Base-by-base conservation (phyloP, 1,284 basidiomycete genomes). In the Irpex sp. region DNA sequence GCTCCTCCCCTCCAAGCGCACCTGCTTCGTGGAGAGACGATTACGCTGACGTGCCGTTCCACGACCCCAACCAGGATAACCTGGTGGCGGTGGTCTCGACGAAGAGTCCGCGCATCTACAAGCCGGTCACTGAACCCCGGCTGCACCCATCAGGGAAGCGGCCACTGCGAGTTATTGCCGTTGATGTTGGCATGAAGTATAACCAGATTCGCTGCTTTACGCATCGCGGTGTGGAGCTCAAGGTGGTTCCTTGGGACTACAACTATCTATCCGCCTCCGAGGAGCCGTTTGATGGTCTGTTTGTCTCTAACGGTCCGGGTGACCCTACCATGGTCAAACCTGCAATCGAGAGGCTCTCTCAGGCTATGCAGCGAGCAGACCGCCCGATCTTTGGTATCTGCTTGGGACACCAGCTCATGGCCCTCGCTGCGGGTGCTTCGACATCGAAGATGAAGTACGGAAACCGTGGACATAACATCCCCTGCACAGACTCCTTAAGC, bases 401-500 rank as follows among this genome's bases (percentile, higher is more conserved):
- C 81, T 86, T 99, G 48, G 97, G 97, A 56, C 97, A 99, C 76
- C 97, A 99, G 78, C 83, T 99, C 35, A 86, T 99, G 64, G 94
- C 96, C 5, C 86, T 98, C 61, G 97, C 97, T 48, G 91, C 93
- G 4, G 97, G 97, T 55, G 96, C 95, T 8, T 85, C 82, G 64
- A 99, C 97, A 7, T 91, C 90, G 57, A 99, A 99, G 78, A 98
- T 99, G 93, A 98, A 98, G 81, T 99, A 98, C 75, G 97, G 97
- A 61, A 99, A 99, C 74, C 93, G 97, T 67, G 97, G 97, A 12
- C 95, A 98, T 75, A 99, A 99, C 78, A 94, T 99, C 70, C 97
- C 97, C 4, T 99, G 96, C 77, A 98, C 94, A 42, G 93, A 96
- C 75, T 84, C 91, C 51, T 84, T 97, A 61, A 94, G 92, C 59